Percentiles rank a stretch among this genome's conserved stretches.
These are phyloP conservation scores for Phytopythium ostracodes DNA, from an alignment of 352 stramenopile genomes.

Conservation along the genomic window DNA sequence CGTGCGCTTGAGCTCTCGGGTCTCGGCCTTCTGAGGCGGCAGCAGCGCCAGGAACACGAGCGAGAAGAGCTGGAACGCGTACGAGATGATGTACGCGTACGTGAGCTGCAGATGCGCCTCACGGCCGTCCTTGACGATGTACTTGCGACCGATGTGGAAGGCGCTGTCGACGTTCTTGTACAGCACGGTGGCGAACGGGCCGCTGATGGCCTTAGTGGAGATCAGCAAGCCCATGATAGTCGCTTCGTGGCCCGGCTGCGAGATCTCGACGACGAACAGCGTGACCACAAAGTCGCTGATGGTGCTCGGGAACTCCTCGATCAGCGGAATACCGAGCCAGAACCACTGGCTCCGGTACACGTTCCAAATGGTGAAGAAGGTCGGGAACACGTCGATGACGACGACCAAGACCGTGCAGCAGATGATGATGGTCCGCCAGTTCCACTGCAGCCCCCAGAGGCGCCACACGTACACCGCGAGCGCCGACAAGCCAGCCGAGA, in stretches of 20 bases:
- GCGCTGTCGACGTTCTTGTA: conserved; percentile 54
- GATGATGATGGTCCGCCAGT: conserved; percentile 43
- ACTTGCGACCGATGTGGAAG: conserved; percentile 53
- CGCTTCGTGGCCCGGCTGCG: conserved; percentile 40
- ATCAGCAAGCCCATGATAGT: conserved; percentile 43
- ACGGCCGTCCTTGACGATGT: conserved; percentile 29
- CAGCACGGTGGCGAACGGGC: conserved; percentile 47
- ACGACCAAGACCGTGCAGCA: conserved; percentile 38
- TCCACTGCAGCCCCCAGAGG: conserved; percentile 49
- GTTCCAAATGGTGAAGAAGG: conserved; percentile 62
- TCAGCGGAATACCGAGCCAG: conserved; percentile 50
- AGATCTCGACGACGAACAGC: conserved; percentile 53
- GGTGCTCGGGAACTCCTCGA: conserved; percentile 43
- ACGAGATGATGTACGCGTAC: conserved; percentile 56
- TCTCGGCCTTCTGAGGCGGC: conserved; percentile 46
- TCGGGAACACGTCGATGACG: conserved; percentile 37
- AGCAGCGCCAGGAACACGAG: conserved; percentile 43
- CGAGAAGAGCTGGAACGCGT: conserved; percentile 44
- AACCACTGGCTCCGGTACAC: conserved; percentile 70
- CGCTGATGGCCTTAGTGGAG: conserved; percentile 35
- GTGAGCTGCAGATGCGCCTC: conserved; percentile 44
- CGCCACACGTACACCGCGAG: conserved; percentile 34
- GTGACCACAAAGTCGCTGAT: conserved; percentile 42
- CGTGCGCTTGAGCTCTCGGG: conserved; percentile 32
- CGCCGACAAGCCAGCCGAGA: conserved; percentile 34